Base-by-base conservation (phyloP, 2,329 filamentous ascomycete genomes). In the Botryotinia calthae region DNA sequence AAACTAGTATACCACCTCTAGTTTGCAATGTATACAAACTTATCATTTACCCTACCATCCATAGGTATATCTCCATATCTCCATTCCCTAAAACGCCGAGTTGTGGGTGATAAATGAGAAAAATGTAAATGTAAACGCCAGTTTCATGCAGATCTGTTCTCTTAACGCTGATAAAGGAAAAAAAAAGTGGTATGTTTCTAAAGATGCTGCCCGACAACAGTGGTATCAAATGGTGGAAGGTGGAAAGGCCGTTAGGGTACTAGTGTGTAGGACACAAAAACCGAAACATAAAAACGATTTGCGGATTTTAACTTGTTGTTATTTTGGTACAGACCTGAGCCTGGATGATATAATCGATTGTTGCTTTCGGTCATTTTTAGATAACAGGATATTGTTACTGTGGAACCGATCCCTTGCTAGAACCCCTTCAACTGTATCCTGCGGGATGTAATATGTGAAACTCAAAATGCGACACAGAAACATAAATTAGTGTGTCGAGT, bases 11-110 rank as follows among this genome's bases (percentile, higher is more conserved):
- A 66, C 34, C 46, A 56, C 20, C 42, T 68, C 65, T 68, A 68
- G 48, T 68, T 48, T 56, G 65, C 48, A 68, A 31, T 68, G 48
- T 12, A 42, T 44, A 48, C 48, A 68, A 56, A 68, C 56, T 56
- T 56, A 56, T 68, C 65, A 68, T 68, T 56, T 42, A 16, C 18
- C 34, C 65, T 68, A 44, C 48, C 65, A 56, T 56, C 48, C 65
- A 68, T 68, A 68, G 65, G 51, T 58, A 56, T 68, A 56, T 68
- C 65, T 68, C 48, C 48, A 44, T 44, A 44, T 68, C 65, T 68
- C 48, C 48, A 44, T 44, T 56, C 18, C 48, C 22, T 14, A 56
- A 40, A 68, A 68, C 65, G 65, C 65, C 65, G 48, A 44, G n/a
- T 31, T 42, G 64, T 28, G 37, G 18, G 16, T 40, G 31, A 68